phyloP scores from a whole-genome alignment of 495 filamentous ascomycete genomes.

The Aspergillus carlsbadensis region DNA sequence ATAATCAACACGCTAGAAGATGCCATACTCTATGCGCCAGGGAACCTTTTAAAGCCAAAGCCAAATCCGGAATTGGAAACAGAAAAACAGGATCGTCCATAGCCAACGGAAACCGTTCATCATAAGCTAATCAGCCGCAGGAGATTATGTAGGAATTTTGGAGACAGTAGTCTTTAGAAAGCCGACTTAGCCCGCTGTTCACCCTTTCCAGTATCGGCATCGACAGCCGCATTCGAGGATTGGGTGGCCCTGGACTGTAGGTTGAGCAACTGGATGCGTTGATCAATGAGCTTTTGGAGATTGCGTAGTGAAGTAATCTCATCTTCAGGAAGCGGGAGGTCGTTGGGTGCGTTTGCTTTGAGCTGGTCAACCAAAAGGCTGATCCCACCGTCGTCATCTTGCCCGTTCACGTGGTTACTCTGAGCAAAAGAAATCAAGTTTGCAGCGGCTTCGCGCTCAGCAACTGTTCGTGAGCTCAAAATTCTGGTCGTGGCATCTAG shows the following conservation, averaged over 20 bases:
- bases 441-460: slow-evolving; percentile 29
- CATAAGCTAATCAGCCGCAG: not conserved
- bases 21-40: slow-evolving; percentile 14
- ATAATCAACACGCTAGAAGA: slow-evolving; percentile 14
- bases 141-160: not conserved
- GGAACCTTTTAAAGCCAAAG: slow-evolving; percentile 6
- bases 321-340: slow-evolving; percentile 21
- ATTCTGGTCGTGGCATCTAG: slow-evolving; percentile 21
- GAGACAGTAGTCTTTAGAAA: not conserved
- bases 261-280: slow-evolving; percentile 23
- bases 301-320: slow-evolving; percentile 28
- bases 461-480: slow-evolving; percentile 26
- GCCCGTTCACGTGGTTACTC: slow-evolving; percentile 4
- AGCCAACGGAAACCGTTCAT: slow-evolving; percentile 5
- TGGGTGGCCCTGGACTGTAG: not conserved
- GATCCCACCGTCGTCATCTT: slow-evolving; percentile 17
- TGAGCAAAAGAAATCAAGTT: slow-evolving; percentile 31
- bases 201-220: not conserved
- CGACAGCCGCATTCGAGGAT: not conserved
- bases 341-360: slow-evolving; percentile 23
- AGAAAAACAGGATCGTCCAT: not conserved
- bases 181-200: not conserved
- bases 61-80: slow-evolving; percentile 2
- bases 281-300: slow-evolving; percentile 29
- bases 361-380: slow-evolving; percentile 30